Conservation (phyloP, 2,329 filamentous ascomycete species). For the Chaetomium sp. region DNA sequence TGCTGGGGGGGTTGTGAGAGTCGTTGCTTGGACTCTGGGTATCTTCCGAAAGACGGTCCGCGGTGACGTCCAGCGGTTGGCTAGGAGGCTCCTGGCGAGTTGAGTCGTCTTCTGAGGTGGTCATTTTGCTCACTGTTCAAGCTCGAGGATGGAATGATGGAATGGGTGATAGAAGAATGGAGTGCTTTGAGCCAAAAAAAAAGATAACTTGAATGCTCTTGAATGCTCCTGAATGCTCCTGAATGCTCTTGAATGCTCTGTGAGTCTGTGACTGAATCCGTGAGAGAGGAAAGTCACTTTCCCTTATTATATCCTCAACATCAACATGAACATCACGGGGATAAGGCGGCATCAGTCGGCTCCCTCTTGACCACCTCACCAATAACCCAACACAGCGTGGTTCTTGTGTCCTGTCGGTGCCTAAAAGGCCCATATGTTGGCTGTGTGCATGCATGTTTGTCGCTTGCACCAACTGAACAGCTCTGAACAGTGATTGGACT, state of each 20-base stretch:
- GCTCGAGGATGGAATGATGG: background rate
- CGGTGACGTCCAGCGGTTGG: background rate
- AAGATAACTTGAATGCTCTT: background rate
- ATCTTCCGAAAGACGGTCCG: background rate
- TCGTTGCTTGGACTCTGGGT: background rate
- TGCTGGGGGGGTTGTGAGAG: too few relatives aligned
- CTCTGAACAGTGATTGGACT: background rate
- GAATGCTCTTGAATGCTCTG: too few relatives aligned
- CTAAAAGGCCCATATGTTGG: background rate
- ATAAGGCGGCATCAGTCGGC: background rate
- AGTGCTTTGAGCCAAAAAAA: background rate
- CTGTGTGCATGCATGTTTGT: background rate
- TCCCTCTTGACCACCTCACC: background rate
- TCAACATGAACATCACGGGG: background rate
- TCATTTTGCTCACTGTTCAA: background rate
- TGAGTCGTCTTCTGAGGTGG: background rate
- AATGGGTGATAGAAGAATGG: background rate
- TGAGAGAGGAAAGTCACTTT: background rate
- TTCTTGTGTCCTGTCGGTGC: conserved; percentile 5
- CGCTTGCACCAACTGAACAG: background rate
- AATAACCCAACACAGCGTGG: background rate
- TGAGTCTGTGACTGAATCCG: too few relatives aligned
- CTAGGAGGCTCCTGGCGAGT: background rate
- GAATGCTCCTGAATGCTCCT: too few relatives aligned
- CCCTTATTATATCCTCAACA: background rate